These are phyloP conservation scores for Pleurotus cornucopiae DNA, from an alignment of 768 basidiomycete genomes.

Conservation along the genomic window DNA sequence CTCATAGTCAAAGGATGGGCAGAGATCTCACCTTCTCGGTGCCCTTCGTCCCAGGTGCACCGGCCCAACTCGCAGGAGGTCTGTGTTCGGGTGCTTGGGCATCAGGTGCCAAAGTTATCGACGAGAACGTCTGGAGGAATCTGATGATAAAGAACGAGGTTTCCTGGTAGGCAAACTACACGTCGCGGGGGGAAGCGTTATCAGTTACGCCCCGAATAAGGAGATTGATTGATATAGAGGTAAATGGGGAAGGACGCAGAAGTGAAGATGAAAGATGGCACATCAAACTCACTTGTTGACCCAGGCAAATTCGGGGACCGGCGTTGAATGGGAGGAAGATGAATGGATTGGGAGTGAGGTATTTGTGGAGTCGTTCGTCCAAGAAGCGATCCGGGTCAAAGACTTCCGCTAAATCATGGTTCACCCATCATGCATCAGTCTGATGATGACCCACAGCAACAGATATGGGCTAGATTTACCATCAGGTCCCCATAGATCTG, in stretches of 20 bases:
- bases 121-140: constrained; percentile 45
- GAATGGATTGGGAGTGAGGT: constrained; percentile 39
- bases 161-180: constrained; percentile 51
- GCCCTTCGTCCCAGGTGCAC: constrained; percentile 27
- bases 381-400: constrained; percentile 59
- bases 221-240: too few relatives aligned
- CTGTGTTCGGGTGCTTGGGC: constrained; percentile 34
- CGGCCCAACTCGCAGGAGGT: constrained; percentile 40
- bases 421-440: too few relatives aligned
- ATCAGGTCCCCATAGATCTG: constrained; percentile 57
- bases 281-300: constrained; percentile 30
- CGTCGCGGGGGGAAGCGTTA: too few relatives aligned
- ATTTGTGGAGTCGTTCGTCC: constrained; percentile 46
- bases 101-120: constrained; percentile 37
- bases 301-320: constrained; percentile 32
- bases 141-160: constrained; percentile 51
- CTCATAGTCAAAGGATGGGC: background rate
- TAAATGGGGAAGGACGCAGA: background rate
- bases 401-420: constrained; percentile 25
- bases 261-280: background rate
- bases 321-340: constrained; percentile 39
- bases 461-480: constrained; percentile 27
- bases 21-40: constrained; percentile 36
- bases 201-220: too few relatives aligned
- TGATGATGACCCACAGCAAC: background rate